phyloP scores from a whole-genome alignment of 2,329 filamentous ascomycete species.

The Cercospora nicotianae region DNA sequence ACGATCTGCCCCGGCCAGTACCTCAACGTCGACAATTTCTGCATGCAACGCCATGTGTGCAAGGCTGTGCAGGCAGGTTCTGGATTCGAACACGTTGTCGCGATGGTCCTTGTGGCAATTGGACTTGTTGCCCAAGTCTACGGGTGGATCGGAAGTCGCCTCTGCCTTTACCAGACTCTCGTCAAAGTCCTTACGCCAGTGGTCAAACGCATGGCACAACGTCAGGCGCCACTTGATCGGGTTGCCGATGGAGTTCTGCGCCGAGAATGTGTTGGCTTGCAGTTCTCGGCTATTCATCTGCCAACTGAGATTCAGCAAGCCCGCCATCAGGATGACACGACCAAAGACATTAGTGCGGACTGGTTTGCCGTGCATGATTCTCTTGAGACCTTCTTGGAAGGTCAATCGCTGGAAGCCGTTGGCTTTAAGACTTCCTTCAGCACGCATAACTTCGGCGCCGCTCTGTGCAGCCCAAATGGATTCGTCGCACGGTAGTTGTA shows the following conservation, averaged over 20 bases:
- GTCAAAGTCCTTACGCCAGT: constrained; percentile 92
- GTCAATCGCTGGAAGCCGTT: constrained; percentile 81
- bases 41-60: constrained; percentile 98
- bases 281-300: constrained; percentile 96
- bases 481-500: constrained; percentile 90
- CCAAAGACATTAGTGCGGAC: constrained; percentile 93
- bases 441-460: constrained; percentile 78
- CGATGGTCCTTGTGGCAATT: constrained; percentile 47
- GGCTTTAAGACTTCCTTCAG: constrained; percentile 75
- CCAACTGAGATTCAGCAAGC: constrained; percentile 89
- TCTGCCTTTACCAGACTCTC: constrained; percentile 63
- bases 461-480: constrained; percentile 87
- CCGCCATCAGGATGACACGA: constrained; percentile 89
- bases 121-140: constrained; percentile 36
- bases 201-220: constrained; percentile 83
- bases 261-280: constrained; percentile 83
- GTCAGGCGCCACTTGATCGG: constrained; percentile 88
- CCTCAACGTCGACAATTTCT: constrained; percentile 95
- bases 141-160: constrained; percentile 42
- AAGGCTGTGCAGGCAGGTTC: constrained; percentile 85
- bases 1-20: constrained; percentile 84
- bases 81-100: constrained; percentile 79
- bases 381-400: constrained; percentile 88
- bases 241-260: constrained; percentile 75
- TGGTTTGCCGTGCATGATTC: constrained; percentile 78